These are phyloP conservation scores for Botrytis elliptica DNA, from an alignment of 2,329 filamentous ascomycete genomes.

Conservation along the genomic window DNA sequence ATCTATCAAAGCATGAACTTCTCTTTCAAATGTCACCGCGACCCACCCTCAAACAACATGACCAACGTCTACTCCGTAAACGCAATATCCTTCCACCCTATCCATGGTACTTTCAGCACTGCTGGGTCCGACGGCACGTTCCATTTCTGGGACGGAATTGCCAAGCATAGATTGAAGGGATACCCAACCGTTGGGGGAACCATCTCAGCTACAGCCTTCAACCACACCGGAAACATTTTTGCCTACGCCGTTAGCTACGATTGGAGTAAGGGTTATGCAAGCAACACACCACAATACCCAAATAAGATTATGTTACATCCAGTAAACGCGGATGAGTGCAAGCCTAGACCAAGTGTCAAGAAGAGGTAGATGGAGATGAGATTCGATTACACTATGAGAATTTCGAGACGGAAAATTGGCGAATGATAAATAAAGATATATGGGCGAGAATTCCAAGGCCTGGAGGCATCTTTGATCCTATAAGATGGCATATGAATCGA, in stretches of 20 bases:
- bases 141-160: constrained; percentile 94
- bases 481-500: neutral
- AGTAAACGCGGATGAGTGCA: constrained; percentile 64
- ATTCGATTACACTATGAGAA: neutral
- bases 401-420: neutral
- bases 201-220: constrained; percentile 91
- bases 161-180: constrained; percentile 85
- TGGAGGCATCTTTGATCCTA: neutral
- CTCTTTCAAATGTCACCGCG: constrained; percentile 98
- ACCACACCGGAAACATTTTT: constrained; percentile 78
- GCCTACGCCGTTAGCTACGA: constrained; percentile 93
- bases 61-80: constrained; percentile 95
- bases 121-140: constrained; percentile 95
- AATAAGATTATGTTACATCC: constrained; percentile 86
- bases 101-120: constrained; percentile 97
- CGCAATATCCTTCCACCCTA: constrained; percentile 94
- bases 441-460: neutral
- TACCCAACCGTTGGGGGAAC: constrained; percentile 81
- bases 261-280: constrained; percentile 94
- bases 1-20: constrained; percentile 70
- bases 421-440: constrained; percentile 4
- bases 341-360: constrained; percentile 47
- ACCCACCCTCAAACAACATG: constrained; percentile 69
- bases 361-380: constrained; percentile 35
- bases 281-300: constrained; percentile 71